Base-by-base conservation (phyloP, 2,329 filamentous ascomycete species). In the Hymenoscyphus scutula region DNA sequence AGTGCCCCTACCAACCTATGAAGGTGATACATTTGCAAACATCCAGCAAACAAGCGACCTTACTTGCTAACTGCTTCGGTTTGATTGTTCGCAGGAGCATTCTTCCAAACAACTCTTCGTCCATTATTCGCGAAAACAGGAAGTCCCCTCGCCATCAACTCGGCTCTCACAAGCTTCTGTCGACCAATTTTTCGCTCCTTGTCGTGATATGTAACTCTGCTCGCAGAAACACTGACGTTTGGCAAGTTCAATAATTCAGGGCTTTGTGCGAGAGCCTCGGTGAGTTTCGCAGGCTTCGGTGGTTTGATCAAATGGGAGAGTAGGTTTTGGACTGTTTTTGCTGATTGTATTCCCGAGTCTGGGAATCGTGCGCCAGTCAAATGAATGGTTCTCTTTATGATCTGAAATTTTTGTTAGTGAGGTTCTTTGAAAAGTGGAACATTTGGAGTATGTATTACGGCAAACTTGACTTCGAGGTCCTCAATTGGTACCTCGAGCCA, bases 321-420 rank as follows among this genome's bases (percentile, higher is more conserved):
- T 58, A 91, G 75, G 30, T 81, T 75, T 61, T 80, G 78, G 41
- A 86, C 79, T 8, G 81, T 87, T 58, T 75, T 76, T 64, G 86
- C 79, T 53, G 80, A 78, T 57, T 79, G 77, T 64, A 96, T 82
- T 68, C 84, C 82, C 55, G 84, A 80, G 76, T 97, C 94, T 17
- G 89, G 81, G 67, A 97, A 80, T 63, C 85, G 84, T 65, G 87
- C 84, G 64, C 91, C 91, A n/a, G 89, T 93, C 64, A 96, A 81
- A 74, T 95, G 90, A 74, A 89, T 86, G 65, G 92, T 79, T 63
- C 91, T 88, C 78, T 97, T 96, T 71, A 88, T 79, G 67, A 95
- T 82, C 93, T 97, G 68, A 29, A 48, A 23, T 58, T 32, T 23
- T 54, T 34, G 56, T 70, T 61, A 69, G 64, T 29, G 60, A 59